phyloP scores from a whole-genome alignment of 1,284 basidiomycete species.

The Anthracocystis setariae region DNA sequence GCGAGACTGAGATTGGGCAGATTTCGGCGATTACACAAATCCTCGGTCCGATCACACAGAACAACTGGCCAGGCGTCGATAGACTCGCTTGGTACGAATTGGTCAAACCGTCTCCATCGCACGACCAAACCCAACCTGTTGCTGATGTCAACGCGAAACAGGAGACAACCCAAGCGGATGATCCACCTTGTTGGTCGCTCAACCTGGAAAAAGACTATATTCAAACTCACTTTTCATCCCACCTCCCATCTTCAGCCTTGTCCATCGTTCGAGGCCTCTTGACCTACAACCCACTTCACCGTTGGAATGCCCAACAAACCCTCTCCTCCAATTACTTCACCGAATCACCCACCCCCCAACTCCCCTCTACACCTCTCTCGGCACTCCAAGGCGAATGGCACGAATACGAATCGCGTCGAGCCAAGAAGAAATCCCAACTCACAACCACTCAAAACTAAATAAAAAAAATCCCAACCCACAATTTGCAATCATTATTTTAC shows the following conservation, averaged over 20 bases:
- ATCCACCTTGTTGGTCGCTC: too few species aligned
- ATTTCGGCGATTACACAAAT: conserved; percentile 89
- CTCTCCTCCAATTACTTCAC: conserved; percentile 84
- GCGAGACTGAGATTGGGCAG: conserved; percentile 96
- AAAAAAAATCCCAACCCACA: too few species aligned
- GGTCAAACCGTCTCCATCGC: conserved; percentile 77
- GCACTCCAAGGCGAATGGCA: conserved; percentile 91
- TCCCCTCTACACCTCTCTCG: conserved; percentile 72
- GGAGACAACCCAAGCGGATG: too few species aligned
- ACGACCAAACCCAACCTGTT: too few species aligned
- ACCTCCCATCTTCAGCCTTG: too few species aligned
- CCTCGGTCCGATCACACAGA: conserved; percentile 85
- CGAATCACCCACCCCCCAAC: conserved; percentile 79
- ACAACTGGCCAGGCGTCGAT: conserved; percentile 82
- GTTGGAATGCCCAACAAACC: conserved; percentile 77
- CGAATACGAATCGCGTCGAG: conserved; percentile 75
- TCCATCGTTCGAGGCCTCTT: too few species aligned
- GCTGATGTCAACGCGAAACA: too few species aligned
- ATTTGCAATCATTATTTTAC: too few species aligned
- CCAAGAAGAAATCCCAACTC: conserved; percentile 49
- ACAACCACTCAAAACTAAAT: too few species aligned
- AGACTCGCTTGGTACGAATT: conserved; percentile 97
- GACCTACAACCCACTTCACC: not conserved
- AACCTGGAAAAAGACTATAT: too few species aligned
- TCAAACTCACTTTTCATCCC: too few species aligned